Base-by-base conservation (phyloP, 1,284 basidiomycete species). In the Marasmius oreades region DNA sequence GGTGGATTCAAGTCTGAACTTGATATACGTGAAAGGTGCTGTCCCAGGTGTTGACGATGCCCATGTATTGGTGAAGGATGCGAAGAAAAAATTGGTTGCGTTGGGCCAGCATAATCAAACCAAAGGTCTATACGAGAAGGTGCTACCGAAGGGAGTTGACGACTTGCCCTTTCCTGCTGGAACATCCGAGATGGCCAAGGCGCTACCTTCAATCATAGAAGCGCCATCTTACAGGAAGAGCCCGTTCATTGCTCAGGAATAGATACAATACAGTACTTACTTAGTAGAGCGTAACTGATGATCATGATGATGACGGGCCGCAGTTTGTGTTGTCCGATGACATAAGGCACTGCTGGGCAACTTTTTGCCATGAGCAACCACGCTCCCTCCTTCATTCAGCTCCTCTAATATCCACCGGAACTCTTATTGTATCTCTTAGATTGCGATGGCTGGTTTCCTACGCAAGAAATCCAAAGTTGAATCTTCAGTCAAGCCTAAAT, bases 101-200 rank as follows among this genome's bases (percentile, higher is more conserved):
- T 70, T 83, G 46, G 81, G 86, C 6, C 77, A 75, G 57, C 80
- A 82, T 55, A 85, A 88, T 64, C 82, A 90, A 63, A 80, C 80
- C 39, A 86, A 88, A 62, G 92, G 92, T n/a, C 72, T 88, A 55
- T 86, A 87, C 62, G 86, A 90, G 61, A 89, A 92, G 68, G 86
- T 94, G 61, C 72, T 98, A 20, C 90, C 92, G 1, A 88, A 87
- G 63, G 91, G 93, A 50, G 83, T 98, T 5, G 80, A 84, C 57
- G 83, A 86, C 60, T 75, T 99, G 58, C 95, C 96, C 10, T 95
- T 96, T 79, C 96, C 95, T 1, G 94, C 92, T 26, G 95, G 92
- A 36, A 95, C 92, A 11, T 79, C 77, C 56, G 85, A 92, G 69
- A 76, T 96, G 68, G 92, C 92, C 2, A 77, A 78, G 64, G 66